Base-by-base conservation (phyloP, 768 basidiomycete genomes). In the Agrocybe pediades region DNA sequence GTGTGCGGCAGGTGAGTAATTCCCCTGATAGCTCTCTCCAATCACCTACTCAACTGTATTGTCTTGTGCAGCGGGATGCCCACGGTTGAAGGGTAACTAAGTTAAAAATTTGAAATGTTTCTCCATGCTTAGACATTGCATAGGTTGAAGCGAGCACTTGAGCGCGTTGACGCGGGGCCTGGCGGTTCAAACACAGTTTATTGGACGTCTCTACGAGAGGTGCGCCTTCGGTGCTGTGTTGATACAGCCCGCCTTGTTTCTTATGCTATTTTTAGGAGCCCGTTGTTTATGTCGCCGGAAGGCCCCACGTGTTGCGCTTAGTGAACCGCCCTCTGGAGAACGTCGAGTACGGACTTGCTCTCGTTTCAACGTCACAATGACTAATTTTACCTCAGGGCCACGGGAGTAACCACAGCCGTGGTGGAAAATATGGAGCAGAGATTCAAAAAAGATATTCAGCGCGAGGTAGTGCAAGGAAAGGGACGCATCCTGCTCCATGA, bases 141-240 rank as follows among this genome's bases (percentile, higher is more conserved):
- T 52, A 94, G 94, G 6, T 73, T 97, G 54, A 83, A 92, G 49
- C 79, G 84, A 53, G 93, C 94, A 2, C 71, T 98, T 41, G 71
- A 78, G 19, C 79, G 90, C 54, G 90, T 98, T 43, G 81, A 88
- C 57, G 97, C 95, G 3, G 85, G 84, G 7, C 87, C 88, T 13
- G 76, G 82, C n/a, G 94, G 94, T 1, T 63, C 71, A 21, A 88
- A 91, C 53, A 80, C 69, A 58, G 88, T 95, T 13, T 87, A 84
- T 55, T 98, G 97, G 97, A 98, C 95, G n/a, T 95, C 92, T 0
- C 69, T 99, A 53, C 81, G 97, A 65, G 95, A 98, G 75, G 92
- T 88, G 46, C 52, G 72, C 56, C 24, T 46, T 30, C 16, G n/a
- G 25, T 26, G 7, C 51, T n/a, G 41, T 25, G 6, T 2, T 40